These are phyloP conservation scores for Microsporum ferrugineum DNA, from an alignment of 2,329 filamentous ascomycete species.

Conservation along the genomic window DNA sequence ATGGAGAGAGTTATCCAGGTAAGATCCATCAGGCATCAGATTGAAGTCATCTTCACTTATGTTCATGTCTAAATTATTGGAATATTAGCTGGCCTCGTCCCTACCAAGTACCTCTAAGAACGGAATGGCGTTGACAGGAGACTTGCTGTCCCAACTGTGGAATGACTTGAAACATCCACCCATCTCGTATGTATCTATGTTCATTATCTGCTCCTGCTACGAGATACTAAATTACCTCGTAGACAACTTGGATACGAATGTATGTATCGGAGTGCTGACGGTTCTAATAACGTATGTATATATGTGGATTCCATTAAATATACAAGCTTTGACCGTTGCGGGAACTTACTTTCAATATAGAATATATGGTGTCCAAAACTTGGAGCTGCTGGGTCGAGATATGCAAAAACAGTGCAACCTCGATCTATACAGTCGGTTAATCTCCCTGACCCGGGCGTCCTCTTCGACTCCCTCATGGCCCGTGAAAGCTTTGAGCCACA, in stretches of 20 bases:
- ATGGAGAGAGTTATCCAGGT: constrained; percentile 48
- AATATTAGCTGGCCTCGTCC: constrained; percentile 20
- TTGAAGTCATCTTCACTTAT: constrained; percentile 2
- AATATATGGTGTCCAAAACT: constrained; percentile 18
- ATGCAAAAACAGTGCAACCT: constrained; percentile 20
- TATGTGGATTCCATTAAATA: background rate
- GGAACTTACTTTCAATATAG: constrained; percentile 7
- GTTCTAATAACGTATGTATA: constrained; percentile 15
- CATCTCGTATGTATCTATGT: constrained; percentile 16
- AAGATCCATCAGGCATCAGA: background rate
- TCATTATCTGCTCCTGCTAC: background rate
- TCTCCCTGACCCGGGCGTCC: constrained; percentile 18
- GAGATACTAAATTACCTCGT: constrained; percentile 25
- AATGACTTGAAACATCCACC: constrained; percentile 26
- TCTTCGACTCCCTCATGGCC: constrained; percentile 18
- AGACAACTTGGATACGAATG: constrained; percentile 23
- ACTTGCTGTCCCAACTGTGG: constrained; percentile 23
- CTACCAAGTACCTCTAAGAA: constrained; percentile 18
- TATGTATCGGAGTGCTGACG: constrained; percentile 25
- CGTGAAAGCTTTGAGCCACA: constrained; percentile 24
- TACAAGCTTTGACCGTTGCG: background rate
- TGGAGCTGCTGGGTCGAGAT: constrained; percentile 19
- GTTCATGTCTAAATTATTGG: constrained; percentile 30
- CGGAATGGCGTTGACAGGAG: constrained; percentile 17
- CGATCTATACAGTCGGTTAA: constrained; percentile 13